Base-by-base conservation (phyloP, 495 filamentous ascomycete species). In the Tuber melanosporum region DNA sequence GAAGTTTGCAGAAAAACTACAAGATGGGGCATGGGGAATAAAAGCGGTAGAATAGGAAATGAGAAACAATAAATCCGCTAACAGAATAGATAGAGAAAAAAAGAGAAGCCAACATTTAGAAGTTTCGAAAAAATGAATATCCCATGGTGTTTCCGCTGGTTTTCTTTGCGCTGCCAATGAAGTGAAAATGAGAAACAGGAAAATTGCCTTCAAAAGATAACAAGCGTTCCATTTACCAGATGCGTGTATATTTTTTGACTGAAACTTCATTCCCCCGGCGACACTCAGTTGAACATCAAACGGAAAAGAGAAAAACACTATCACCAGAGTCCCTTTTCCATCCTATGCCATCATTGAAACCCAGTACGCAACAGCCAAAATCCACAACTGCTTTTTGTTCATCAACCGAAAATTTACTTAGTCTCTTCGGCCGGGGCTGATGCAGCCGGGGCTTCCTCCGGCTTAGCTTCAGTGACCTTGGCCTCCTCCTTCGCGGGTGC, bases 401-500 rank as follows among this genome's bases (percentile, higher is more conserved):
- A 32, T 6, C 32, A 26, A 36, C 15, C 45, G 43, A 74, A 76
- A 8, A 75, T 78, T 76, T 83, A 83, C 76, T 83, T 83, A 32
- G 81, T 72, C 39, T 83, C 81, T 81, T 85, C 84, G 72, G 83
- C 71, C 14, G 57, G 26, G 47, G 80, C 71, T 46, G 82, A 75
- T 19, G 76, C 72, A 76, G 82, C 85, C 71, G 85, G 81, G 43
- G 84, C 79, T 46, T 83, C 82, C 74, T 86, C 85, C 66, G 86
- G 85, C 62, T 88, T 85, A 42, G 86, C 84, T 74, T 86, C 85
- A 77, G 90, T 87, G 77, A 90, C 85, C 80, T 92, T 91, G 76
- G 91, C 87, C 83, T 88, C 87, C 84, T 92, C 88, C 84, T 91
- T 88, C 17, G 87, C 84, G 76, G 87, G 85, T 72, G 85, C 82